Conservation (phyloP, 495 filamentous ascomycete species). For the Podospora fimiseda region DNA sequence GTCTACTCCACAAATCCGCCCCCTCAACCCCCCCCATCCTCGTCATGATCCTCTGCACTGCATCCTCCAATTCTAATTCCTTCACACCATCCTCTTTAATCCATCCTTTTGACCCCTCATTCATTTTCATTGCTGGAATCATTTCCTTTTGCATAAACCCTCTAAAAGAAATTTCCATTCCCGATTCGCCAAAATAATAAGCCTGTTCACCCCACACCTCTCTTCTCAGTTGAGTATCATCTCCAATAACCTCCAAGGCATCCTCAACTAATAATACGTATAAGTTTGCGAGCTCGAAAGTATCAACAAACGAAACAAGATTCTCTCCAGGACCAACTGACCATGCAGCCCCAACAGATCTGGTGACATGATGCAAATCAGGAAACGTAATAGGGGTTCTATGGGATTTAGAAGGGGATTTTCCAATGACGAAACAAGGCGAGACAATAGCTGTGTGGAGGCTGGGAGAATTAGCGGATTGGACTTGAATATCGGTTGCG, state of each 20-base stretch:
- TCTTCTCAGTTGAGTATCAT: neutral
- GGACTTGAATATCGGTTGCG: neutral
- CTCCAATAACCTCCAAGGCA: neutral
- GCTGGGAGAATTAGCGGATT: neutral
- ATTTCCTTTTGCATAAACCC: conserved; percentile 2
- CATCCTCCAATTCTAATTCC: conserved; percentile 1
- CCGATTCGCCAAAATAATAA: conserved; percentile 7
- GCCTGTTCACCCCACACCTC: conserved; percentile 8
- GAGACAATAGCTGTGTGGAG: conserved; percentile 13
- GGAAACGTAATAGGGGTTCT: conserved; percentile 9
- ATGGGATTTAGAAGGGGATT: conserved; percentile 2
- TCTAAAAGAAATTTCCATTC: conserved; percentile 4
- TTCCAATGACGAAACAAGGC: conserved; percentile 11
- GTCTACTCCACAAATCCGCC: conserved; percentile 4
- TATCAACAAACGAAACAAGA: conserved; percentile 9
- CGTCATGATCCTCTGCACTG: conserved; percentile 2
- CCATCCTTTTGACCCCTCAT: neutral
- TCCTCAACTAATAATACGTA: conserved; percentile 7
- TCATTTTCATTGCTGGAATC: neutral
- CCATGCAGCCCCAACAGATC: neutral
- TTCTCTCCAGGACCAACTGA: conserved; percentile 6
- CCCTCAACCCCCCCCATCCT: neutral
- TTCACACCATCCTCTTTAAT: neutral
- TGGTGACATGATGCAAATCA: conserved; percentile 4
- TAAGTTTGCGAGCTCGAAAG: conserved; percentile 5